These are phyloP conservation scores for Irpex lacteus DNA, from an alignment of 1,284 basidiomycete genomes.

Conservation along the genomic window DNA sequence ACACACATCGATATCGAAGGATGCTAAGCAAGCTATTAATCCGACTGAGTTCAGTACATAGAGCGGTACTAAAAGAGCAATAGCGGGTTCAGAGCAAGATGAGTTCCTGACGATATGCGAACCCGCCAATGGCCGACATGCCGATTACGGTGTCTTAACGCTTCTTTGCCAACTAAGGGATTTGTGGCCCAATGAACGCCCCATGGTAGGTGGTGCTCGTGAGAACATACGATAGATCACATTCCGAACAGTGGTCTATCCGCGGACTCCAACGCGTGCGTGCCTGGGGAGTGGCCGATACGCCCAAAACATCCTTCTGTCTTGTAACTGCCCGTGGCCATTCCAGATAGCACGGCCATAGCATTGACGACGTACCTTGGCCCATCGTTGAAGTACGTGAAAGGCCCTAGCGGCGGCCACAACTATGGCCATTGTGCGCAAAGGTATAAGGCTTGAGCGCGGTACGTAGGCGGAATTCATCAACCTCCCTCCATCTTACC, in stretches of 20 bases:
- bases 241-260: not conserved
- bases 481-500: not conserved
- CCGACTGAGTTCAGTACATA: not conserved
- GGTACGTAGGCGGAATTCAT: not conserved
- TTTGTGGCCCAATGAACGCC: constrained; percentile 9
- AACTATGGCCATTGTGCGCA: not conserved
- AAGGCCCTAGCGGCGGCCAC: not conserved
- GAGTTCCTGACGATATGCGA: constrained; percentile 6
- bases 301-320: not conserved
- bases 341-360: too few relatives aligned
- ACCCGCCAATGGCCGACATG: constrained; percentile 11
- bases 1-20: not conserved
- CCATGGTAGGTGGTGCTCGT: not conserved
- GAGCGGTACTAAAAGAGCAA: not conserved
- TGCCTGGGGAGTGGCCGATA: constrained; percentile 1
- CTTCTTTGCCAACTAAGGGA: constrained; percentile 15
- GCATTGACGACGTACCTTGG: not conserved
- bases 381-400: too few relatives aligned
- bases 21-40: not conserved
- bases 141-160: constrained; percentile 15
- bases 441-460: not conserved
- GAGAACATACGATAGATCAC: not conserved
- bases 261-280: not conserved
- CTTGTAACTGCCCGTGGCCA: too few relatives aligned
- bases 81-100: not conserved